These are phyloP conservation scores for Mentha longifolia DNA, from an alignment of 257 asterid genomes.

Conservation along the genomic window DNA sequence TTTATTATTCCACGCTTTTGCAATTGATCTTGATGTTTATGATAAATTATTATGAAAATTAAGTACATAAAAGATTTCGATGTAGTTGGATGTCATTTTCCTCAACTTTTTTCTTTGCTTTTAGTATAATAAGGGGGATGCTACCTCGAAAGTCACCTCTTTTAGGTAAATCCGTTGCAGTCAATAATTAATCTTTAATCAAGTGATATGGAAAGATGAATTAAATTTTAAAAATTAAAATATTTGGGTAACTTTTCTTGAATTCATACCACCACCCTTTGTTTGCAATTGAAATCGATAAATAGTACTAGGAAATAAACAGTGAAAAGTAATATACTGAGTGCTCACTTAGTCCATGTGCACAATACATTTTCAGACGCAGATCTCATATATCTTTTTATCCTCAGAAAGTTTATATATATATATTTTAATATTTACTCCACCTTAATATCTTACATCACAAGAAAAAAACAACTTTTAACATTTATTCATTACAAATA, in stretches of 20 bases:
- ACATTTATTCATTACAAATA: no score
- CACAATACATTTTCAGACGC: no score
- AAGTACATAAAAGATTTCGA: slow-evolving; percentile 13
- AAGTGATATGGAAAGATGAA: neutral
- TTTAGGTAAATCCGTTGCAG: neutral
- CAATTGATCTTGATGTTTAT: neutral
- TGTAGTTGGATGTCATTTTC: slow-evolving; percentile 34
- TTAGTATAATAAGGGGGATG: slow-evolving; percentile 5
- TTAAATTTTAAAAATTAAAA: neutral
- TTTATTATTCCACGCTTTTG: neutral
- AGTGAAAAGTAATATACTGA: no score
- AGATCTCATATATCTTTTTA: no score
- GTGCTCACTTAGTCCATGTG: no score
- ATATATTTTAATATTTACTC: no score
- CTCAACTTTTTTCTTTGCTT: slow-evolving; percentile 14
- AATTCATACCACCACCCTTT: neutral
- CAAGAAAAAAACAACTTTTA: no score
- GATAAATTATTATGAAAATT: neutral
- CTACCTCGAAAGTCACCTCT: neutral
- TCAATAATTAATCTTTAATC: neutral
- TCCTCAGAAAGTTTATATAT: no score
- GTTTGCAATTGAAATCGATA: no score
- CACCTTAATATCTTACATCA: no score
- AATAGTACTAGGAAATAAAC: no score
- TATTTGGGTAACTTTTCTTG: slow-evolving; percentile 1